Base-by-base conservation (phyloP, 768 basidiomycete species). In the Phylloporus arenicola region DNA sequence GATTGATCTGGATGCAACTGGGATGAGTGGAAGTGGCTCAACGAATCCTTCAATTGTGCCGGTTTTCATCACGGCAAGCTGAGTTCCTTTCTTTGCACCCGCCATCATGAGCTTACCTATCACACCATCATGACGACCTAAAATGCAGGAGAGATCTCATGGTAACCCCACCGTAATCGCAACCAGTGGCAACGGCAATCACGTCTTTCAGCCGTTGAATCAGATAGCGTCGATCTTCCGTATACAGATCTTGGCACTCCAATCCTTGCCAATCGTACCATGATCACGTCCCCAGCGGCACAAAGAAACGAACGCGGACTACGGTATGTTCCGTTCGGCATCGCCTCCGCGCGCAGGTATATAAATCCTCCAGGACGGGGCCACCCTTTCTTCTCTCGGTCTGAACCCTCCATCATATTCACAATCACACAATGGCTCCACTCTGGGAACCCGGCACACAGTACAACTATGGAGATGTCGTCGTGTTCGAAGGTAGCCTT, bases 371-470 rank as follows among this genome's bases (percentile, higher is more conserved):
- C 27, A 10, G 8, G 27, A 29, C 8, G 27, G 6, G 30, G 25
- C 43, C 39, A 45, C 27, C 11, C 31, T 31, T 38, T 29, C 27
- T 2, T 29, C 52, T 45, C 52, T 17, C 2, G 2, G 34, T 45
- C 25, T 51, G 47, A 50, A 29, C 42, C 43, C n/a, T 43, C 39
- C 40, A n/a, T 45, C 45, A n/a, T 19, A 51, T 19, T 24, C 37
- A 22, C 34, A 29, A 16, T 47, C 38, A 10, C 22, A 49, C 45
- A 40, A 82, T 80, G 79, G 62, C 68, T 49, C 61, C 60, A 45
- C 59, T 53, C 40, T 88, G 86, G 85, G 66, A 82, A 69, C 83
- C 84, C 34, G 83, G 83, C 41, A 80, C 75, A 17, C 63, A 76
- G 51, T 88, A 88, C 72, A 66, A 72, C 57, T 56, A 60, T 38